Conservation (phyloP, 2,329 filamentous ascomycete species). For the Trichophyton benhamiae region DNA sequence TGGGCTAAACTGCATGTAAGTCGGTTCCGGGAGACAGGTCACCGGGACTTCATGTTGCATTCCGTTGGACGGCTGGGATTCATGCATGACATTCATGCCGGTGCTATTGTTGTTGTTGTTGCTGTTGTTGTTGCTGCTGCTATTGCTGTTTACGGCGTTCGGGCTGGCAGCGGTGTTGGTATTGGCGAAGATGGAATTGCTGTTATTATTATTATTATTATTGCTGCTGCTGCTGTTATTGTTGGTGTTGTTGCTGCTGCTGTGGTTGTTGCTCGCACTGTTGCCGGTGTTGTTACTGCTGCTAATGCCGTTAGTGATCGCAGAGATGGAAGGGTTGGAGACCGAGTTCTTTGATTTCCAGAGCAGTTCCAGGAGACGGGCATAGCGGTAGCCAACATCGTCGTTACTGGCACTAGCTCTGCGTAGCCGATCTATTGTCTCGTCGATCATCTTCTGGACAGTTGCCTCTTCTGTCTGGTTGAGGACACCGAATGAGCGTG, state of each 20-base stretch:
- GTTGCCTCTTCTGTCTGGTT: constrained; percentile 42
- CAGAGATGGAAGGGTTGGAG: constrained; percentile 9
- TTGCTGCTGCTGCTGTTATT: constrained; percentile 4
- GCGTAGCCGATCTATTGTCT: constrained; percentile 48
- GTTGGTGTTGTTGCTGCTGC: not conserved
- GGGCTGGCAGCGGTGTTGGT: not conserved
- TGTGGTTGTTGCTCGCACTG: not conserved
- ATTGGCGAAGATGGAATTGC: constrained; percentile 6
- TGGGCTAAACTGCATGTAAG: constrained; percentile 32
- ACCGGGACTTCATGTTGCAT: constrained; percentile 15
- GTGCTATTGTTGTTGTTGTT: constrained; percentile 11
- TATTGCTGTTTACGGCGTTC: not conserved
- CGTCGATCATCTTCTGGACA: constrained; percentile 46
- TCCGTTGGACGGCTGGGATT: constrained; percentile 14
- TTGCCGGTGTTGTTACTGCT: not conserved
- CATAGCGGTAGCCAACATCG: constrained; percentile 50
- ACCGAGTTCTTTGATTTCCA: constrained; percentile 40
- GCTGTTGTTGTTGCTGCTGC: constrained; percentile 13
- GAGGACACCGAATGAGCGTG: constrained; percentile 48
- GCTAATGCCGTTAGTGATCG: constrained; percentile 10
- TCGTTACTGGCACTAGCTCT: constrained; percentile 46
- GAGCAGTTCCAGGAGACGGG: constrained; percentile 47
- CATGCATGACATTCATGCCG: not conserved
- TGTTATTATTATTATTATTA: not conserved
- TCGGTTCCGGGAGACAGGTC: constrained; percentile 26